Conservation (phyloP, 1,284 basidiomycete species). For the Cutaneotrichosporon sp. region DNA sequence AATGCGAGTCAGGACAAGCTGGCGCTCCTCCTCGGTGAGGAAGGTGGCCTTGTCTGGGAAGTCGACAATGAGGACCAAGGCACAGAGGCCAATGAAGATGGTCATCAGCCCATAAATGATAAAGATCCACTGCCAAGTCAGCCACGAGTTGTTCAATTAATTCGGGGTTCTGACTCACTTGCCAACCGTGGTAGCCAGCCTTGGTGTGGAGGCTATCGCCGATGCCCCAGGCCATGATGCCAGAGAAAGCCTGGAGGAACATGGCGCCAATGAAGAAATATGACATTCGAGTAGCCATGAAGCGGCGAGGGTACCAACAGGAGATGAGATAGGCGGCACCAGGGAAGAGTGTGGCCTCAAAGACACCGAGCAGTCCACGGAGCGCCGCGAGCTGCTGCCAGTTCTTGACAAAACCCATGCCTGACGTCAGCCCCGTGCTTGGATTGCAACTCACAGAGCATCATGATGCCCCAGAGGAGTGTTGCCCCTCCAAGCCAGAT, state of each 20-base stretch:
- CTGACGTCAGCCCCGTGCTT: conserved; percentile 1
- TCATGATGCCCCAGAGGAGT: conserved; percentile 43
- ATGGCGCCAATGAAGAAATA: conserved; percentile 16
- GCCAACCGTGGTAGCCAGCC: conserved; percentile 6
- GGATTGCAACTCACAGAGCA: conserved; percentile 18
- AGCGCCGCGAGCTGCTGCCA: conserved; percentile 46
- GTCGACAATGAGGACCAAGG: conserved; percentile 9
- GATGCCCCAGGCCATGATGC: conserved; percentile 7
- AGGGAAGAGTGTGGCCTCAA: conserved; percentile 45
- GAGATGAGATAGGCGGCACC: conserved; percentile 48
- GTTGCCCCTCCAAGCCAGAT: conserved; percentile 15
- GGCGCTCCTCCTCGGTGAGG: conserved; percentile 10
- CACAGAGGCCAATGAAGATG: conserved; percentile 6
- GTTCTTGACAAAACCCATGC: conserved; percentile 39
- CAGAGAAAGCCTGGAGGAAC: conserved; percentile 11
- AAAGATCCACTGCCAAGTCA: conserved; percentile 12
- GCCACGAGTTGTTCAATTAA: not conserved
- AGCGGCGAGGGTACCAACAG: conserved; percentile 50
- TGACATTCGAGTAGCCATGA: conserved; percentile 41
- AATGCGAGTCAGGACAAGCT: conserved; percentile 12
- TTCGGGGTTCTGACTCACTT: conserved; percentile 2
- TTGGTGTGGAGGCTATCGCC: conserved; percentile 2
- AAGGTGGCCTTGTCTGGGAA: conserved; percentile 17
- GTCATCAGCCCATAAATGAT: conserved; percentile 13
- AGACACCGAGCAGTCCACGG: conserved; percentile 47